Base-by-base conservation (phyloP, 2,329 filamentous ascomycete species). In the Colletotrichum endophyticum region DNA sequence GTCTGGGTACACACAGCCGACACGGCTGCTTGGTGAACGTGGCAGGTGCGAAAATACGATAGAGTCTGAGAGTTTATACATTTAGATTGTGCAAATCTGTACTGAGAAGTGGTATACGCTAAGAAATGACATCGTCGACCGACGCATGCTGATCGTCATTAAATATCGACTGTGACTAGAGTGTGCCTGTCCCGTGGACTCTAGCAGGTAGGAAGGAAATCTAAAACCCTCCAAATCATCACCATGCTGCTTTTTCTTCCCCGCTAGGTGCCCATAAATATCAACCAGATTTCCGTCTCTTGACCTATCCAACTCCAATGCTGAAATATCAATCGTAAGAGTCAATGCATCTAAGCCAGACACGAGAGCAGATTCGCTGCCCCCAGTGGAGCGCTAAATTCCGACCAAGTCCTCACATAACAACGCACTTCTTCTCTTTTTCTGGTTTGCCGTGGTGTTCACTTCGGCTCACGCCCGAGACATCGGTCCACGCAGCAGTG, bases 401-500 rank as follows among this genome's bases (percentile, higher is more conserved):
- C 44, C 16, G 34, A 15, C 4, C 4, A 8, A 27, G 13, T 36
- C 59, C 57, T 86, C 82, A 92, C 90, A 92, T 92, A 66, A 92
- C 83, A 27, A 84, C 78, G 79, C 90, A 92, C 79, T 88, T 91
- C 80, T 84, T 88, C 19, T 87, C 85, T 80, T 84, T 88, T 16
- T 87, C 85, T 78, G 81, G 84, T 57, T 82, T 82, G 36, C 78
- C 73, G 30, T 83, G 78, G 11, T 78, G 78, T 22, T 80, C 70
- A 32, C 68, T 68, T 44, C 70, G 27, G 61, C 77, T 82, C 66
- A 73, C 79, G 28, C 81, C 83, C 1, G 87, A 84, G 15, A 90
- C 84, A 78, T 92, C 89, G 2, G 90, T 92, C 90, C 90, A 92
- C 22, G 85, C 89, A 11, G 85, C 85, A 77, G 83, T 87, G 79